Conservation (phyloP, 768 basidiomycete species). For the Xanthoconium stramineum region DNA sequence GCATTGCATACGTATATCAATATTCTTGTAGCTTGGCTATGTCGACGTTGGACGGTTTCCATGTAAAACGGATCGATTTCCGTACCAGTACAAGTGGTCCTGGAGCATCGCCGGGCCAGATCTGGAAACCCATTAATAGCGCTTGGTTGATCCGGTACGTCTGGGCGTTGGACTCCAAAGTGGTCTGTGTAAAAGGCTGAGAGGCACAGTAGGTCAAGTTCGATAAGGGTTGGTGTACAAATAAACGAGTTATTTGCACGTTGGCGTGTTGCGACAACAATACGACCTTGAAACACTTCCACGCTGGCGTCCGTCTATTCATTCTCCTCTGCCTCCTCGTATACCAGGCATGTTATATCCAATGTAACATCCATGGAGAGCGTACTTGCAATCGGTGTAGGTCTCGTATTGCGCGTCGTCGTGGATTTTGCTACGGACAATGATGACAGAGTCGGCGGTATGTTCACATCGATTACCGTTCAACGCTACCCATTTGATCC, state of each 20-base stretch:
- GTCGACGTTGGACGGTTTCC: background rate
- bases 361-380: slow-evolving; percentile 56
- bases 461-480: slow-evolving; percentile 4
- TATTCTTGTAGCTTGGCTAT: background rate
- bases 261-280: slow-evolving; percentile 1
- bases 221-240: background rate
- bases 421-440: slow-evolving; percentile 46
- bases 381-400: slow-evolving; percentile 63
- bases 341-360: slow-evolving; percentile 28
- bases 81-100: too few relatives aligned
- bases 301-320: slow-evolving; percentile 31
- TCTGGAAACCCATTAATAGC: too few relatives aligned
- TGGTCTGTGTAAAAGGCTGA: too few relatives aligned
- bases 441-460: slow-evolving; percentile 31
- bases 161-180: too few relatives aligned
- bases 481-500: background rate
- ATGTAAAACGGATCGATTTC: too few relatives aligned
- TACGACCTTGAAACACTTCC: background rate
- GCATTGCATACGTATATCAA: background rate
- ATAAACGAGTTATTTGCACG: slow-evolving; percentile 21
- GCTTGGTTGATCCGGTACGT: too few relatives aligned
- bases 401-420: slow-evolving; percentile 62
- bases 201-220: too few relatives aligned
- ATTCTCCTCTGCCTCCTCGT: slow-evolving; percentile 24
- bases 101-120: too few relatives aligned